Percentiles rank a stretch among this genome's conserved stretches.
Conservation (phyloP, 768 basidiomycete species). For the Kwoniella europaea region DNA sequence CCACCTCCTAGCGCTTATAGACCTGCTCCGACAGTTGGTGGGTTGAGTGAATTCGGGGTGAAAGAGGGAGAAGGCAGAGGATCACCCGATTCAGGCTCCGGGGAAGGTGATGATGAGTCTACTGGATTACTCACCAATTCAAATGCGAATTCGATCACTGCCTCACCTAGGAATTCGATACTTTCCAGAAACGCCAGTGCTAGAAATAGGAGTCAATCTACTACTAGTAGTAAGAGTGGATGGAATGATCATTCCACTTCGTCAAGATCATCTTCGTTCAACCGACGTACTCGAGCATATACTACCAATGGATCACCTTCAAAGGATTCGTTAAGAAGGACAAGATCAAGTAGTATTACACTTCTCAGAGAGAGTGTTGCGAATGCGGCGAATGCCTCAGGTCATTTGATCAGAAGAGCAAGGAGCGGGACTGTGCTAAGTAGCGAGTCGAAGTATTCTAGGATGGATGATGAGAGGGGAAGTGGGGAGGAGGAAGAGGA, state of each 20-base stretch:
- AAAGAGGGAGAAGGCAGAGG: constrained; percentile 6
- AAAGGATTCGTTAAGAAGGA: constrained; percentile 10
- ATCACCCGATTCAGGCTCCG: constrained; percentile 14
- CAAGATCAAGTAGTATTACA: constrained; percentile 25
- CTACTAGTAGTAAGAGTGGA: neutral
- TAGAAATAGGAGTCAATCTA: constrained; percentile 4
- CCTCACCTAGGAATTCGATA: constrained; percentile 10
- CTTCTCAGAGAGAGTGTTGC: constrained; percentile 20
- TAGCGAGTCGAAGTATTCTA: constrained; percentile 16
- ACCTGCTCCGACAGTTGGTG: neutral
- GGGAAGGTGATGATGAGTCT: constrained; percentile 18
- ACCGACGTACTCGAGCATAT: neutral
- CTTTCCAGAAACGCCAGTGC: neutral
- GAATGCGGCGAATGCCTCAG: constrained; percentile 10
- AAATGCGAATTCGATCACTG: neutral
- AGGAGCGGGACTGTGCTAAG: constrained; percentile 36
- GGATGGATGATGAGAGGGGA: constrained; percentile 10
- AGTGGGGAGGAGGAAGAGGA: neutral
- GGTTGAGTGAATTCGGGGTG: constrained; percentile 18
- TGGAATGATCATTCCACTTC: constrained; percentile 1
- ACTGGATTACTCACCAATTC: constrained; percentile 16
- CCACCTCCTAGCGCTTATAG: constrained; percentile 11
- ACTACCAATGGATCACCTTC: constrained; percentile 2
- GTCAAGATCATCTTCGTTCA: constrained; percentile 10
- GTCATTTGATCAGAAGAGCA: constrained; percentile 20